phyloP scores from a whole-genome alignment of 2,329 filamentous ascomycete species.

The Stenocarpella maydis region DNA sequence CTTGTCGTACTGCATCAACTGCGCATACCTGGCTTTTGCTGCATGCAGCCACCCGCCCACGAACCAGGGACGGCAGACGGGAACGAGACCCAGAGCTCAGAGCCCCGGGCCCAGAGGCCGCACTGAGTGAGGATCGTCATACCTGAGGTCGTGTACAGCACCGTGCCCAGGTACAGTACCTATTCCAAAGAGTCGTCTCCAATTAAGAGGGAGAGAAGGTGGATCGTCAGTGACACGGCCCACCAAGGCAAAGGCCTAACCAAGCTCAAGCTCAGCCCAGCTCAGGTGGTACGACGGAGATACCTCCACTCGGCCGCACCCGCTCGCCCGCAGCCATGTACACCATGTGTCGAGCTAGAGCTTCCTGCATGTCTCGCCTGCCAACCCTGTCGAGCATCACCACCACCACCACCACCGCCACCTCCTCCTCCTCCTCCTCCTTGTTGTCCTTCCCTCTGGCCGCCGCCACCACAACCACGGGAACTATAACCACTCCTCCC shows the following conservation, averaged over 20 bases:
- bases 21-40: neutral
- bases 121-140: conserved; percentile 2
- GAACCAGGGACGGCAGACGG: conserved; percentile 10
- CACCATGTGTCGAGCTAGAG: conserved; percentile 18
- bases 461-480: neutral
- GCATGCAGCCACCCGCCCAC: conserved; percentile 20
- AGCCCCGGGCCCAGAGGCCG: neutral
- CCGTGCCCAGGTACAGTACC: neutral
- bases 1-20: conserved; percentile 11
- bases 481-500: neutral
- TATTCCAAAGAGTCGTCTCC: neutral
- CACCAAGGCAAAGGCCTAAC: conserved; percentile 1
- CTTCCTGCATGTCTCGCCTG: conserved; percentile 5
- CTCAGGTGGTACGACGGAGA: too few species aligned
- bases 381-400: conserved; percentile 9
- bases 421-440: too few species aligned
- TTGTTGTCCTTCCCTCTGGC: neutral
- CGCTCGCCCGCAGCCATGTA: conserved; percentile 8
- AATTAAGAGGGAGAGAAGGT: neutral
- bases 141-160: neutral
- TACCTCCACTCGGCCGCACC: neutral
- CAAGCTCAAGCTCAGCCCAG: neutral
- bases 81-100: neutral
- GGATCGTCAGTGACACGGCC: too few species aligned
- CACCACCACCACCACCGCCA: too few species aligned